Evolutionary conservation across 305 asterid genomes (phyloP).

Genomic region (Fraxinus ornus): DNA sequence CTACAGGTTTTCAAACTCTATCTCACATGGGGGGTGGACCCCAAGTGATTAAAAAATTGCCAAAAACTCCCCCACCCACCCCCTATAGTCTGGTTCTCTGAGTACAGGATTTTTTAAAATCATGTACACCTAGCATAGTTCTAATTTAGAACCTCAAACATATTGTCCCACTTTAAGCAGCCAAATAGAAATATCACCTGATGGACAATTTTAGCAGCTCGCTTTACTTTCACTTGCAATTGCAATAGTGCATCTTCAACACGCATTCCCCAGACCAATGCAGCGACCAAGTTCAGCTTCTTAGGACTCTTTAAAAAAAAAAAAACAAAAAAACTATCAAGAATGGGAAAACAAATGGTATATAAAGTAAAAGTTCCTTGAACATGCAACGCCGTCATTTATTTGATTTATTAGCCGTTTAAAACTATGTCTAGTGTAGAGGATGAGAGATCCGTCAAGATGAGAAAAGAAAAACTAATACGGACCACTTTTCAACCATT

Average conservation of each 20-base stretch:
- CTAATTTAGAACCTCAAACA: no score
- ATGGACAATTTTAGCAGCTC: constrained; percentile 91
- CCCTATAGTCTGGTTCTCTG: no score
- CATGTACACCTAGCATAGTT: no score
- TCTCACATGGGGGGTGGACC: no score
- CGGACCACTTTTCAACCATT: background rate
- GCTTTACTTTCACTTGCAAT: constrained; percentile 80
- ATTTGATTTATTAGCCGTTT: background rate
- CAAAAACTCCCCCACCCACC: no score
- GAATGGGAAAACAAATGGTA: background rate
- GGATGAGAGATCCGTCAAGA: background rate
- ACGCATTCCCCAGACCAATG: constrained; percentile 92
- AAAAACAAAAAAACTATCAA: background rate
- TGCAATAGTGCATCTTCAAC: constrained; percentile 94
- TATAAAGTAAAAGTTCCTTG: background rate
- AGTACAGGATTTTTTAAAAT: no score
- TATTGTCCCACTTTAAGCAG: background rate
- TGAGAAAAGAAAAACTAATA: background rate
- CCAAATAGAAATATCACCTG: constrained; percentile 46
- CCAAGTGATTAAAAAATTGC: no score
- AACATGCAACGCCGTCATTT: background rate
- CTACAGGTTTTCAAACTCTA: no score
- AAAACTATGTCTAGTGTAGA: background rate
- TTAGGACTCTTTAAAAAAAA: constrained; percentile 95
- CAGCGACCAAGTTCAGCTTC: constrained; percentile 80